Evolutionary conservation across 805 yeast genomes (phyloP).

Genomic region (Blastobotrys chiropterorum): DNA sequence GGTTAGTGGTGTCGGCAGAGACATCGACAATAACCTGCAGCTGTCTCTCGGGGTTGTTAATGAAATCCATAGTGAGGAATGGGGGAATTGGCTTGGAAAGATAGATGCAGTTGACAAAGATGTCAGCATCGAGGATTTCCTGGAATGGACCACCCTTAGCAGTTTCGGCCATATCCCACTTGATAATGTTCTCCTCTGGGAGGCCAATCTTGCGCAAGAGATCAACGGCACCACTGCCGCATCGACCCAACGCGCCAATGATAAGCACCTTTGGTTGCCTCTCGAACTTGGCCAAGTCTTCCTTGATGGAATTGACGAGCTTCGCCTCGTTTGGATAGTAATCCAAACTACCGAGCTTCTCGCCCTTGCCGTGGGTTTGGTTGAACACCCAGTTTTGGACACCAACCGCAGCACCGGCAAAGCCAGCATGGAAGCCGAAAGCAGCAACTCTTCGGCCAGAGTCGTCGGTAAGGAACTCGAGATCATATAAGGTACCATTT

Average conservation of each 20-base stretch:
- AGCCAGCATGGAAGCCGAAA: slow-evolving; percentile 99
- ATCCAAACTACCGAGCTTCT: slow-evolving; percentile 69
- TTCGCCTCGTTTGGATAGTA: slow-evolving; percentile 79
- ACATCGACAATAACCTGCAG: slow-evolving; percentile 94
- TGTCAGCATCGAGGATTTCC: slow-evolving; percentile 81
- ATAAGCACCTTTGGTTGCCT: slow-evolving; percentile 69
- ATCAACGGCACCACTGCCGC: slow-evolving; percentile 96
- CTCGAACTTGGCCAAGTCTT: slow-evolving; percentile 45
- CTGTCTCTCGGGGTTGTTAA: slow-evolving; percentile 64
- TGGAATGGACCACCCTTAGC: slow-evolving; percentile 94
- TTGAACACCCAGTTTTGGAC: slow-evolving; percentile 91
- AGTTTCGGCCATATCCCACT: slow-evolving; percentile 98
- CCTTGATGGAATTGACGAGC: slow-evolving; percentile 47
- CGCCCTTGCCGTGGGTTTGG: slow-evolving; percentile 57
- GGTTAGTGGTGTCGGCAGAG: slow-evolving; percentile 97
- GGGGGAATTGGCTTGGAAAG: slow-evolving; percentile 91
- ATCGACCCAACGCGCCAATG: slow-evolving; percentile 97
- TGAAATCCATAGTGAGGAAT: slow-evolving; percentile 62
- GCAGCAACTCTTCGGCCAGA: slow-evolving; percentile 99
- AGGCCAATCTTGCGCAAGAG: slow-evolving; percentile 76
- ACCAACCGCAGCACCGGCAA: slow-evolving; percentile 98
- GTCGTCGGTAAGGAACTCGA: slow-evolving; percentile 91
- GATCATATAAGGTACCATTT: slow-evolving; percentile 82
- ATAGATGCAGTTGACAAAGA: slow-evolving; percentile 94
- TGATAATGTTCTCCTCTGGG: slow-evolving; percentile 73